Evolutionary conservation across 179 eudicot species (phyloP).

Genomic region (Spinacia oleracea): DNA sequence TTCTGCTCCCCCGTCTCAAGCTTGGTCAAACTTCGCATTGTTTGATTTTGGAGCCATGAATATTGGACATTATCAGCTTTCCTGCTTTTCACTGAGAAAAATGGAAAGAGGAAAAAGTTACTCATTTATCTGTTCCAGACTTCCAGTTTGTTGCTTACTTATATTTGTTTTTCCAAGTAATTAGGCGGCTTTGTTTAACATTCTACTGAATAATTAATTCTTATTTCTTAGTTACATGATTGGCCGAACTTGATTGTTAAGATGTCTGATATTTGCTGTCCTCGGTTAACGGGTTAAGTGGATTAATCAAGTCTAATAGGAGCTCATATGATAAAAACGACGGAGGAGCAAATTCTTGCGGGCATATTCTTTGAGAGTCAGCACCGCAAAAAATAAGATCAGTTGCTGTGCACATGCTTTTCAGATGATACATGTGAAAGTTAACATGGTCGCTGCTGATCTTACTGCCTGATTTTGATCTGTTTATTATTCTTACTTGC

Average conservation of each 20-base stretch:
- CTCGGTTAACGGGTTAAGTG: neutral
- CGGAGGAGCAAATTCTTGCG: neutral
- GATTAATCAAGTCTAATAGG: neutral
- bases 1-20: neutral
- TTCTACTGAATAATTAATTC: neutral
- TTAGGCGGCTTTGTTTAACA: neutral
- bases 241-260: neutral
- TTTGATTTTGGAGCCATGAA: neutral
- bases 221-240: neutral
- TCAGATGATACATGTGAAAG: neutral
- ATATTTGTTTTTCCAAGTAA: neutral
- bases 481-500: slow-evolving; percentile 34
- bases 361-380: neutral
- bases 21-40: neutral
- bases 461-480: slow-evolving; percentile 23
- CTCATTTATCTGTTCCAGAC: neutral
- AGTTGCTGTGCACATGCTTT: neutral
- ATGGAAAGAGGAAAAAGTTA: neutral
- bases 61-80: neutral
- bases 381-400: neutral
- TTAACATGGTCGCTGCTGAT: neutral
- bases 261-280: neutral
- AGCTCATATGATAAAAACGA: neutral
- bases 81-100: neutral
- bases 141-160: neutral